A percentile compares a stretch with the other conserved stretches of the same genome.
phyloP scores from a whole-genome alignment of 352 stramenopile genomes.

The Phytopythium litorale region DNA sequence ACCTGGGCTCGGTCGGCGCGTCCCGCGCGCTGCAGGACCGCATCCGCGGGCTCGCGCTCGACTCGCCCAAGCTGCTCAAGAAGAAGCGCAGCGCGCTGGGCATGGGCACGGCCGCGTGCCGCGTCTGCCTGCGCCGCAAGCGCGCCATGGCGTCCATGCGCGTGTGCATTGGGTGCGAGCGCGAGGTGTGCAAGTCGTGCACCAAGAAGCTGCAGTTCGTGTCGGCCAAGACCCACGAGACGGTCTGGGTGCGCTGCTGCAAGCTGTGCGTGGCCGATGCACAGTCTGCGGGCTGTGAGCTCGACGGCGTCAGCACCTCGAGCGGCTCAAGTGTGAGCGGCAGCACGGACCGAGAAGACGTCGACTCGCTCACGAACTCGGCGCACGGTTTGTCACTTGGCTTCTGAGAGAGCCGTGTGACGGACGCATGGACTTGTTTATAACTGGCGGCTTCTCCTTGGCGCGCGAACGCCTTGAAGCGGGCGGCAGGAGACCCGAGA shows the following conservation, averaged over 20 bases:
- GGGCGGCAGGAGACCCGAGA: too few species aligned
- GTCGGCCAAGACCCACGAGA: constrained; percentile 4
- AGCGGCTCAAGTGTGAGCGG: not conserved
- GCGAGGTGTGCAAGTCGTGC: constrained; percentile 15
- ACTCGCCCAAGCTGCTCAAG: constrained; percentile 5
- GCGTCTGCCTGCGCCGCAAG: constrained; percentile 25
- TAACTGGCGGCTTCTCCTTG: too few species aligned
- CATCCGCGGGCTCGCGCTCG: constrained; percentile 5
- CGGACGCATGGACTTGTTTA: too few species aligned
- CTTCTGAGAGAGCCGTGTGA: not conserved
- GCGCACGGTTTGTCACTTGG: not conserved
- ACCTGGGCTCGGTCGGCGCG: not conserved
- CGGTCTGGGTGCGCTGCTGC: constrained; percentile 11
- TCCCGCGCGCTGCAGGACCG: not conserved
- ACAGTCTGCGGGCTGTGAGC: not conserved
- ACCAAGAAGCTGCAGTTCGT: constrained; percentile 16
- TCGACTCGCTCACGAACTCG: not conserved
- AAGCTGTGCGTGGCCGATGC: constrained; percentile 16
- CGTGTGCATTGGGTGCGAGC: constrained; percentile 11
- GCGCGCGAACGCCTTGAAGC: too few species aligned
- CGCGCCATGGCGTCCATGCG: constrained; percentile 14
- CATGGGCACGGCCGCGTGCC: constrained; percentile 9
- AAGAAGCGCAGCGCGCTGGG: constrained; percentile 6
- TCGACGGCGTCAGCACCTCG: not conserved
- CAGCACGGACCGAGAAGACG: not conserved